Evolutionary conservation across 495 filamentous ascomycete genomes (phyloP), one percentile per base, ranked within the genome.

Genomic region (Glarea lozoyensis): DNA sequence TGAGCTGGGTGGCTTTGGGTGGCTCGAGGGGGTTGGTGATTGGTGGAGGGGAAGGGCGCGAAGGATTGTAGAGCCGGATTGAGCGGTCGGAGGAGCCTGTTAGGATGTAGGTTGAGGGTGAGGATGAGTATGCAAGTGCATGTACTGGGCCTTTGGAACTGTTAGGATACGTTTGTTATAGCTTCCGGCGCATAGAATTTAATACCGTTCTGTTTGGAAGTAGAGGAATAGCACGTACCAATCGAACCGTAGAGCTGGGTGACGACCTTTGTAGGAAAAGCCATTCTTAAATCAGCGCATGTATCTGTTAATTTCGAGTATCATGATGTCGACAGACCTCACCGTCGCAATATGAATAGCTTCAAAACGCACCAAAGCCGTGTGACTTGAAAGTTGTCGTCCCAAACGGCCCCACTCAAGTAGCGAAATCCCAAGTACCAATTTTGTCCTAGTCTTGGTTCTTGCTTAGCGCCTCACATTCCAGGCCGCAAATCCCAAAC

Each of bases 31-130:
- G 57, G 48, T 64, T 57, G 15, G 63, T 43, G 35, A 65, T 65
- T 46, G 48, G 31, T 37, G 71, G 64, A 20, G 71, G 56, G 12
- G 64, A 42, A 34, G 66, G 68, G 47, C 72, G 68, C 15, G 72
- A 60, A 3, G 79, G 72, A 51, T 84, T 84, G 61, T 89, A 92
- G 13, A 95, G 78, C 39, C 86, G 79, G 58, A 95, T 76, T 29
- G 76, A 70, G 49, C 89, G 85, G 68, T 97, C 90, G 37, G 86
- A 72, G 35, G 80, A 84, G 53, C 90, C 90, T 39, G 87, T 88
- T 18, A 95, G 79, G 62, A 94, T 73, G 65, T 88, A 89, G 41
- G 82, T 77, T 22, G 75, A 75, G 7, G 69, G 65, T 16, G 79
- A 76, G 43, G 80, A 65, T 49, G 76, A 82, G 66, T 86, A 90